Percentiles rank a stretch among this genome's conserved stretches.
Evolutionary conservation across 129 eudicot species (phyloP).

Genomic region (sunflower (Helianthus annuus)): HanXRQr2.0-SUNRISE NC_035438.2:8351481-8351980

Average conservation of each 20-base stretch:
- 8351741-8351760: neutral
- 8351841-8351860: too few relatives aligned
- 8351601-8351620: neutral
- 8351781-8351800: too few relatives aligned
- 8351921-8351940: too few relatives aligned
- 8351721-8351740: neutral
- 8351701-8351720: neutral
- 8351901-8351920: too few relatives aligned
- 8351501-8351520: neutral
- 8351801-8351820: too few relatives aligned
- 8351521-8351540: too few relatives aligned
- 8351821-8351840: too few relatives aligned
- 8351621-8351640: neutral
- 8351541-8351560: neutral
- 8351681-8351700: neutral
- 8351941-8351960: too few relatives aligned
- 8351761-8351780: neutral
- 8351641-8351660: neutral
- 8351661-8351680: neutral
- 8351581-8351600: neutral
- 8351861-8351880: too few relatives aligned
- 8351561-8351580: neutral
- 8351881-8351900: too few relatives aligned
- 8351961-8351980: too few relatives aligned
- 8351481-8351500: neutral